A percentile compares a stretch with the other conserved stretches of the same genome.
phyloP scores from a whole-genome alignment of 768 basidiomycete genomes.

The Lactarius psammicola region DNA sequence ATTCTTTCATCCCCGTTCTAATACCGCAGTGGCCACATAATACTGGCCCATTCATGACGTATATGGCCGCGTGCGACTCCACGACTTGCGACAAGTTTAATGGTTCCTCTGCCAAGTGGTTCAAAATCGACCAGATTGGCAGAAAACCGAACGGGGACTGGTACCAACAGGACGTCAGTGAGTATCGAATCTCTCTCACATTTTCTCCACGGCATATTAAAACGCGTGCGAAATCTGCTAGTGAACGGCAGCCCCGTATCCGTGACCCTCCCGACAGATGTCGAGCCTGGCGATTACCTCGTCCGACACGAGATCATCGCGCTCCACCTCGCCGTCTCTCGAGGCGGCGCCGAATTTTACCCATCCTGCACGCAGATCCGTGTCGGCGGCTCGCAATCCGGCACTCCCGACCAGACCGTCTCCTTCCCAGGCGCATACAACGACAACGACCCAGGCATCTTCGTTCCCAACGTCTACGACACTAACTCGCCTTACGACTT shows the following conservation, averaged over 20 bases:
- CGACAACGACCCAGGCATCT: constrained; percentile 70
- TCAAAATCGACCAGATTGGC: constrained; percentile 51
- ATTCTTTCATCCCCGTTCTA: neutral
- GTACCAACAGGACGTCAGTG: constrained; percentile 36
- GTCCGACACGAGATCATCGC: constrained; percentile 80
- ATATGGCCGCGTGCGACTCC: constrained; percentile 61
- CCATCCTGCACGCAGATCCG: constrained; percentile 60
- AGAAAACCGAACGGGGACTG: constrained; percentile 31
- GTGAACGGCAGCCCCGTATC: constrained; percentile 32
- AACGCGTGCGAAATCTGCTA: constrained; percentile 1
- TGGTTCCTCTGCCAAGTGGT: constrained; percentile 61
- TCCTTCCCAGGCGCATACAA: constrained; percentile 71
- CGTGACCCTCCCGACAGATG: constrained; percentile 40
- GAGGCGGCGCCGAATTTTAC: constrained; percentile 78
- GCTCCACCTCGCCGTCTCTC: constrained; percentile 57
- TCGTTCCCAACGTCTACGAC: constrained; percentile 44
- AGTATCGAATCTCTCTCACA: constrained; percentile 15
- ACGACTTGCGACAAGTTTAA: constrained; percentile 61
- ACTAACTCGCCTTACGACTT: constrained; percentile 4
- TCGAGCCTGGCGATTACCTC: constrained; percentile 70
- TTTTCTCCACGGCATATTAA: neutral
- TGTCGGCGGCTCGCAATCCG: constrained; percentile 54
- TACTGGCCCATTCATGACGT: constrained; percentile 71
- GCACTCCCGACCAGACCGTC: constrained; percentile 55
- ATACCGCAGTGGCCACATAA: constrained; percentile 51